phyloP scores from a whole-genome alignment of 768 basidiomycete genomes.

The Amanita brunnescens region DNA sequence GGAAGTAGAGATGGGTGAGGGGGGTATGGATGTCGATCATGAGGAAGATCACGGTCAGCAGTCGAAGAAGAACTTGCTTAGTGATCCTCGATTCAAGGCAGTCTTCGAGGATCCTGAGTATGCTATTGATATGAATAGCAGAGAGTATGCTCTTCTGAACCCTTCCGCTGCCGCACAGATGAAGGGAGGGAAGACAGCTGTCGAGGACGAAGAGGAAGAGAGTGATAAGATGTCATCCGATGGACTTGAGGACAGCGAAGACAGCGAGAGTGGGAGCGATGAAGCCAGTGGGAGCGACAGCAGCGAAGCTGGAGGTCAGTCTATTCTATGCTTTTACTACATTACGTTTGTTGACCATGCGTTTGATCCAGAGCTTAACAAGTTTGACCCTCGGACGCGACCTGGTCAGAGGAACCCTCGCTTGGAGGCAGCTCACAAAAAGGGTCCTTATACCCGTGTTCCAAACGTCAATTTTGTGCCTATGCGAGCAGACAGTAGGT shows the following conservation, averaged over 20 bases:
- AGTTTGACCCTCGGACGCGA: conserved; percentile 40
- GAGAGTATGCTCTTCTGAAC: conserved; percentile 90
- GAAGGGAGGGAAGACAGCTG: conserved; percentile 60
- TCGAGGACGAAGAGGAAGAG: conserved; percentile 86
- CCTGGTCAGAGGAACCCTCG: conserved; percentile 41
- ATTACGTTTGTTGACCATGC: background rate
- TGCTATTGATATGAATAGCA: conserved; percentile 78
- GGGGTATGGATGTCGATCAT: conserved; percentile 27
- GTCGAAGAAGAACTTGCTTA: conserved; percentile 42
- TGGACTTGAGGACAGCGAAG: conserved; percentile 34
- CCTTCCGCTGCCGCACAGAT: conserved; percentile 69
- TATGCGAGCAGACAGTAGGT: conserved; percentile 37
- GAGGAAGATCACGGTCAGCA: conserved; percentile 22
- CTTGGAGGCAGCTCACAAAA: conserved; percentile 35
- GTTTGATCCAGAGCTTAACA: conserved; percentile 34
- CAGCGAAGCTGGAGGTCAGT: conserved; percentile 48
- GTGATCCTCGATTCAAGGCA: conserved; percentile 82
- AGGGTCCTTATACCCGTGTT: conserved; percentile 34
- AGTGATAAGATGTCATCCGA: conserved; percentile 63
- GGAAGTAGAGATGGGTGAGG: conserved; percentile 31
- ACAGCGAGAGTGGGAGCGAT: conserved; percentile 36
- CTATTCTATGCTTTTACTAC: conserved; percentile 8
- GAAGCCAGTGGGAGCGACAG: conserved; percentile 31
- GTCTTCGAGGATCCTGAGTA: conserved; percentile 91
- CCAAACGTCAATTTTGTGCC: conserved; percentile 60